Percentiles rank a stretch among this genome's conserved stretches.
These are phyloP conservation scores for Aristolochia californica DNA, from an alignment of 164 flowering plant genomes.

Conservation along the genomic window DNA sequence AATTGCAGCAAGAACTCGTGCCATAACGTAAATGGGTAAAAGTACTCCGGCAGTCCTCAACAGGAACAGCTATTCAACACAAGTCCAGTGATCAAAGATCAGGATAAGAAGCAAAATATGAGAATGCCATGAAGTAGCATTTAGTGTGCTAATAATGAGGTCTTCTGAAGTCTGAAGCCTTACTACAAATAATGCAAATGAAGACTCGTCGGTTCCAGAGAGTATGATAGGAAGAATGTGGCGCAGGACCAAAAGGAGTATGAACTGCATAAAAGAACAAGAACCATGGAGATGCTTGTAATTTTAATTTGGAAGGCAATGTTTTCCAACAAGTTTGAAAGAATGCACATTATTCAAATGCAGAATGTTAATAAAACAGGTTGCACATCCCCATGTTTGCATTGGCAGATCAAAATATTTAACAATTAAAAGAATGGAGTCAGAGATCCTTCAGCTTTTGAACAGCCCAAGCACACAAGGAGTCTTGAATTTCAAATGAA, in stretches of 20 bases:
- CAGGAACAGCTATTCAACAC: slow-evolving; percentile 31
- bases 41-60: slow-evolving; percentile 56
- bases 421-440: not conserved
- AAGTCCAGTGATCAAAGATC: slow-evolving; percentile 9
- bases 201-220: slow-evolving; percentile 46
- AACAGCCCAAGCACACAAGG: not conserved
- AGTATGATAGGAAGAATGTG: slow-evolving; percentile 55
- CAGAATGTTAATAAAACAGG: not conserved
- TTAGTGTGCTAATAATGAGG: not conserved
- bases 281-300: not conserved
- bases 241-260: slow-evolving; percentile 57
- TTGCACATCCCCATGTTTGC: not conserved
- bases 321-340: no score
- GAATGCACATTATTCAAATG: not conserved
- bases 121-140: no score
- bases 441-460: not conserved
- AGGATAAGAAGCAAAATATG: not conserved
- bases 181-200: slow-evolving; percentile 45
- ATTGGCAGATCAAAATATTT: not conserved
- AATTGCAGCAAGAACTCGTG: slow-evolving; percentile 39
- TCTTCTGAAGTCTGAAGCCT: slow-evolving; percentile 7
- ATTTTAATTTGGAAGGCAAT: not conserved
- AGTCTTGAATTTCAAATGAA: not conserved
- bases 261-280: slow-evolving; percentile 31
- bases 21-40: slow-evolving; percentile 54